A percentile compares a stretch with the other conserved stretches of the same genome.
phyloP scores from a whole-genome alignment of 1,139 yeast species.

The Cylindricascospora bacillispora region DNA sequence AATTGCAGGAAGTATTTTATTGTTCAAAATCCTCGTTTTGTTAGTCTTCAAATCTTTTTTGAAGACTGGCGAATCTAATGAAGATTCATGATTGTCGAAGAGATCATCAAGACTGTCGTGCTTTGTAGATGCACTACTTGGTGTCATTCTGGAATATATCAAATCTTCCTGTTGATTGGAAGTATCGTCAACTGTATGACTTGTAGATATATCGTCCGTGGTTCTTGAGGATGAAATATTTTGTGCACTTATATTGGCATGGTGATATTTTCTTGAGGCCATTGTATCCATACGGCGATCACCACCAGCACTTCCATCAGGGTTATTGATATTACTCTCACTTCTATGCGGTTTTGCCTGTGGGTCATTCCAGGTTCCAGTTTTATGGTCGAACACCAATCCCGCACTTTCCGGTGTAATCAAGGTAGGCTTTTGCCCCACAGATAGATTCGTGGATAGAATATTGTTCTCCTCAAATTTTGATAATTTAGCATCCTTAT shows the following conservation, averaged over 20 bases:
- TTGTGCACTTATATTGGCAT: no score
- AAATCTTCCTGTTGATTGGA: constrained; percentile 2
- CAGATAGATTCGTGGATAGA: background rate
- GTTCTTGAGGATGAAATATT: no score
- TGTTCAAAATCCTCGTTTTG: background rate
- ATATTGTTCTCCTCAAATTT: background rate
- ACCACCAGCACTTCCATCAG: no score
- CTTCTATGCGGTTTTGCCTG: no score
- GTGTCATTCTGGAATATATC: background rate
- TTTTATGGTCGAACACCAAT: constrained; percentile 16
- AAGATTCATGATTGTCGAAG: no score
- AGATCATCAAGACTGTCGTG: background rate
- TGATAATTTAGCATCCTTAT: constrained; percentile 2
- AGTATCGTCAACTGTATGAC: constrained; percentile 13
- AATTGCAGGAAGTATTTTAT: constrained; percentile 1
- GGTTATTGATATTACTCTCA: no score
- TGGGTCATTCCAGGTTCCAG: constrained; percentile 22
- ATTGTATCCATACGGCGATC: no score
- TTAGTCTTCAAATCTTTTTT: background rate
- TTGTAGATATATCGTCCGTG: constrained; percentile 13
- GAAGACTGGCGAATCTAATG: constrained; percentile 1
- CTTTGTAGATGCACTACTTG: background rate
- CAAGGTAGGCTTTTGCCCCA: constrained; percentile 8
- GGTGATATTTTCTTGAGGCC: no score
- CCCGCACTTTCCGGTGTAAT: constrained; percentile 24